phyloP scores from a whole-genome alignment of 202 grass and related monocot species.

The Musa balbisiana region DNA sequence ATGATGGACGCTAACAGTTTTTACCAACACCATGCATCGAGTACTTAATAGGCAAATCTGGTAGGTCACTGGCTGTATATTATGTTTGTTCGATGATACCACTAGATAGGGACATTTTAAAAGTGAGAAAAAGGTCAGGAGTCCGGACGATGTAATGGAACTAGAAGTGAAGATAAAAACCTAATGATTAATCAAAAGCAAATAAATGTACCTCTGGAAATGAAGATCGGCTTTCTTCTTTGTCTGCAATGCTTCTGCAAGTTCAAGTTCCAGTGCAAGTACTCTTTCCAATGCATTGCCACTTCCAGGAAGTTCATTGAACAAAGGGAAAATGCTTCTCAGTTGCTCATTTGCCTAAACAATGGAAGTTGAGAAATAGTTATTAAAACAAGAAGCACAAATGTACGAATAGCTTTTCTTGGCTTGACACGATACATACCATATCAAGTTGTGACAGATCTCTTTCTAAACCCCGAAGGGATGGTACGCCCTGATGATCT shows the following conservation, averaged over 20 bases:
- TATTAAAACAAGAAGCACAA: background rate
- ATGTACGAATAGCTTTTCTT: slow-evolving; percentile 1
- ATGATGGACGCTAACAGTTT: no score
- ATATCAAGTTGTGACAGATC: slow-evolving; percentile 82
- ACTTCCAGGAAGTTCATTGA: slow-evolving; percentile 80
- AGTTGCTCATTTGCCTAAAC: slow-evolving; percentile 90
- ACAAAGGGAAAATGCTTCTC: slow-evolving; percentile 63
- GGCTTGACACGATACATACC: slow-evolving; percentile 37
- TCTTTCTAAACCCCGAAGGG: slow-evolving; percentile 65
- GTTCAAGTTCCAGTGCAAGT: slow-evolving; percentile 85
- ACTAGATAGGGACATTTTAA: no score
- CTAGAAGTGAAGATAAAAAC: no score
- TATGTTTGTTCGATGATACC: no score
- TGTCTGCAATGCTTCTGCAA: slow-evolving; percentile 70
- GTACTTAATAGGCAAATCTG: no score
- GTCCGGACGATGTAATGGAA: no score
- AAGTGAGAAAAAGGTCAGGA: no score
- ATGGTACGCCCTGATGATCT: slow-evolving; percentile 51
- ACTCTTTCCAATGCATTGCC: slow-evolving; percentile 89
- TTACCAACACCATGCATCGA: no score
- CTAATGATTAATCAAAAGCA: background rate
- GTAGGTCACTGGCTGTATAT: no score
- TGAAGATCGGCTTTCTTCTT: slow-evolving; percentile 52
- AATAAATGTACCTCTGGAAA: slow-evolving; percentile 59
- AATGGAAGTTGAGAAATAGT: slow-evolving; percentile 13